A percentile compares a stretch with the other conserved stretches of the same genome.
phyloP scores from a whole-genome alignment of 192 early-diverging fungal genomes.

The Coemansia asiatica region DNA sequence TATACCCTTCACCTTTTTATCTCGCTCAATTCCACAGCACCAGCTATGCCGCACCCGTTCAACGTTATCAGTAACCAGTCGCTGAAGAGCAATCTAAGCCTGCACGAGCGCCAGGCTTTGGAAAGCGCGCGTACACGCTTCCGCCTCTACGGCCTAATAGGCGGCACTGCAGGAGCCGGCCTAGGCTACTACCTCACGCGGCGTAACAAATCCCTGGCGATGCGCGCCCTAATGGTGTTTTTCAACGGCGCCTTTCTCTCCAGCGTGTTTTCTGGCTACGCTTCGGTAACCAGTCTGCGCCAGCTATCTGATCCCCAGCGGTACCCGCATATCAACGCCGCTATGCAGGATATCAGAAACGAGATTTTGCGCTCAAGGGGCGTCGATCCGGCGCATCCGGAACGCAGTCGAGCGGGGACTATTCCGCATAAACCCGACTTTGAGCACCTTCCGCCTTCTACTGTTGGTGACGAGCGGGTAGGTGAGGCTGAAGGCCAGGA shows the following conservation, averaged over 20 bases:
- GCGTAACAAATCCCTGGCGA: constrained; percentile 10
- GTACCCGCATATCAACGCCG: constrained; percentile 40
- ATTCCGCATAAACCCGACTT: constrained; percentile 15
- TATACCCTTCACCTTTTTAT: too few relatives aligned
- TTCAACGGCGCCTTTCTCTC: constrained; percentile 19
- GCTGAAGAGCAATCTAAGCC: constrained; percentile 27
- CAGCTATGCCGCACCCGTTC: constrained; percentile 26
- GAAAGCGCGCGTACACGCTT: constrained; percentile 8
- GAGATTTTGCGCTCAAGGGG: constrained; percentile 37
- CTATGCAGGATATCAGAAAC: constrained; percentile 25
- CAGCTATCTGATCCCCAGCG: constrained; percentile 28
- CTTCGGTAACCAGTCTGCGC: constrained; percentile 9
- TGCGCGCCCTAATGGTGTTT: constrained; percentile 19
- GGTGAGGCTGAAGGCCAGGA: not conserved
- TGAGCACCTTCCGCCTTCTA: constrained; percentile 23
- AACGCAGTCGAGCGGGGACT: constrained; percentile 8
- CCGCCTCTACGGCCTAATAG: not conserved
- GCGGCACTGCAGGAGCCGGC: constrained; percentile 15
- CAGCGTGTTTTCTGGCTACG: constrained; percentile 1
- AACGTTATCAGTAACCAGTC: constrained; percentile 16
- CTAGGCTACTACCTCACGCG: constrained; percentile 29
- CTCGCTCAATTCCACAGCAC: not conserved
- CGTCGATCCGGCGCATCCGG: constrained; percentile 30
- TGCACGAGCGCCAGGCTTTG: constrained; percentile 22
- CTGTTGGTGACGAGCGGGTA: constrained; percentile 7